Evolutionary conservation across 768 basidiomycete species (phyloP).

Genomic region (Collybia sp.): DNA sequence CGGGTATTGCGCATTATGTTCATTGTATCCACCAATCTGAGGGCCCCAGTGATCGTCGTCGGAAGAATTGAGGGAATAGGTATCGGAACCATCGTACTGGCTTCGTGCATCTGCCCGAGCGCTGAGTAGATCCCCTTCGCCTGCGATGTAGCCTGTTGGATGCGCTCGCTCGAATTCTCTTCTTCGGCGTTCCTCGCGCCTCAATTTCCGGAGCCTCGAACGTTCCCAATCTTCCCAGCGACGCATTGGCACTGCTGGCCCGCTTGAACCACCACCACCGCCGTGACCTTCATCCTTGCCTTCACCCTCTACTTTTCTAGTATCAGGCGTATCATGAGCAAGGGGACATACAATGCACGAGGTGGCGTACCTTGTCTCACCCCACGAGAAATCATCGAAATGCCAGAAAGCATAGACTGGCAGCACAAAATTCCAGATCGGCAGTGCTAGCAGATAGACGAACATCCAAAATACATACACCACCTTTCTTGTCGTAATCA

Average conservation of each 20-base stretch:
- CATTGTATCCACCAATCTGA: slow-evolving; percentile 95
- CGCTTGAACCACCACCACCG: slow-evolving; percentile 45
- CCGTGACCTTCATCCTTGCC: slow-evolving; percentile 75
- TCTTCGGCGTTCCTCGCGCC: slow-evolving; percentile 78
- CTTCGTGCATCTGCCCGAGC: slow-evolving; percentile 51
- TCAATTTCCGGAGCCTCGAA: slow-evolving; percentile 85
- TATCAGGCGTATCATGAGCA: slow-evolving; percentile 10
- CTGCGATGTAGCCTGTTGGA: slow-evolving; percentile 59
- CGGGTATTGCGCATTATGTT: slow-evolving; percentile 71
- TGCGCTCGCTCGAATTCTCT: slow-evolving; percentile 78
- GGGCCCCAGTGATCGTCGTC: slow-evolving; percentile 96
- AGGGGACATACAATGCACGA: neutral
- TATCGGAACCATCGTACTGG: slow-evolving; percentile 78
- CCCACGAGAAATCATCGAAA: slow-evolving; percentile 99
- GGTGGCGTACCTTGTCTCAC: slow-evolving; percentile 81
- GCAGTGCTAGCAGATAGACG: slow-evolving; percentile 87
- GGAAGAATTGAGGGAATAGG: slow-evolving; percentile 74
- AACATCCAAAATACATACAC: slow-evolving; percentile 99
- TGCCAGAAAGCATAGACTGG: slow-evolving; percentile 99
- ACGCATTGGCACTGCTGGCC: slow-evolving; percentile 78
- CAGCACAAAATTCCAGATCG: slow-evolving; percentile 93
- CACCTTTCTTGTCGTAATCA: slow-evolving; percentile 91
- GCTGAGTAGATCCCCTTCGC: slow-evolving; percentile 60
- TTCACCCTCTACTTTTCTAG: slow-evolving; percentile 94
- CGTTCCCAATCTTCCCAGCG: slow-evolving; percentile 99